Percentiles rank a stretch among this genome's conserved stretches.
These are phyloP conservation scores for Cryphonectria parasitica DNA, from an alignment of 2,329 filamentous ascomycete species.

Conservation along the genomic window DNA sequence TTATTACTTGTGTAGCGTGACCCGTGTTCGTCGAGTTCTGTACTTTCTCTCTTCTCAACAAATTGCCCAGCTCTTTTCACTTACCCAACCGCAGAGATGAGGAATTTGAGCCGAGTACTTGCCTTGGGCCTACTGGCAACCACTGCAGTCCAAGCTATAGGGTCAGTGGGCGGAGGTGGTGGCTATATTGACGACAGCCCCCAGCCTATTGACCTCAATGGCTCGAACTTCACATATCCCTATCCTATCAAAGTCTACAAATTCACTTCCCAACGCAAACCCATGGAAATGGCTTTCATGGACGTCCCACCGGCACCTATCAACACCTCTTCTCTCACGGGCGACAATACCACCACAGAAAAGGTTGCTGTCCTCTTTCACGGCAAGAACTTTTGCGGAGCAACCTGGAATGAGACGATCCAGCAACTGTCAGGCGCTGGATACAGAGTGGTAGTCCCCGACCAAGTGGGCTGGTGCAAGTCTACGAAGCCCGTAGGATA, in stretches of 20 bases:
- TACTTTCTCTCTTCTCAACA: background rate
- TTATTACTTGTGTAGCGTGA: background rate
- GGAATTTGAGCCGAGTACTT: background rate
- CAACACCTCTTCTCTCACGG: conserved; percentile 2
- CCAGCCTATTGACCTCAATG: conserved; percentile 48
- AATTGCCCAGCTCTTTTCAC: background rate
- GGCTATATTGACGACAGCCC: conserved; percentile 40
- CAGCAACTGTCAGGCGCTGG: conserved; percentile 45
- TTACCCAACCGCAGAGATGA: background rate
- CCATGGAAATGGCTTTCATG: conserved; percentile 61
- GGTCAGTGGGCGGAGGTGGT: conserved; percentile 14
- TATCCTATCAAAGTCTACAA: conserved; percentile 53
- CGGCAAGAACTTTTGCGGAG: conserved; percentile 60
- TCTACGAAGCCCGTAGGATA: conserved; percentile 55
- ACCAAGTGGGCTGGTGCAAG: conserved; percentile 63
- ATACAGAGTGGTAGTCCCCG: conserved; percentile 57
- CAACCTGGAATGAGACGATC: conserved; percentile 57
- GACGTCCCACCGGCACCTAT: conserved; percentile 48
- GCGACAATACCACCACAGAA: conserved; percentile 27
- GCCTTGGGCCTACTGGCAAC: background rate
- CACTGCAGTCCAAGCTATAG: conserved; percentile 1
- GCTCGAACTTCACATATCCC: conserved; percentile 57
- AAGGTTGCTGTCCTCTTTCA: conserved; percentile 54
- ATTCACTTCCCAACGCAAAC: conserved; percentile 51
- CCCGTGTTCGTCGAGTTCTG: background rate